phyloP scores from a whole-genome alignment of 352 stramenopile species.

The Phytophthora pisi region DNA sequence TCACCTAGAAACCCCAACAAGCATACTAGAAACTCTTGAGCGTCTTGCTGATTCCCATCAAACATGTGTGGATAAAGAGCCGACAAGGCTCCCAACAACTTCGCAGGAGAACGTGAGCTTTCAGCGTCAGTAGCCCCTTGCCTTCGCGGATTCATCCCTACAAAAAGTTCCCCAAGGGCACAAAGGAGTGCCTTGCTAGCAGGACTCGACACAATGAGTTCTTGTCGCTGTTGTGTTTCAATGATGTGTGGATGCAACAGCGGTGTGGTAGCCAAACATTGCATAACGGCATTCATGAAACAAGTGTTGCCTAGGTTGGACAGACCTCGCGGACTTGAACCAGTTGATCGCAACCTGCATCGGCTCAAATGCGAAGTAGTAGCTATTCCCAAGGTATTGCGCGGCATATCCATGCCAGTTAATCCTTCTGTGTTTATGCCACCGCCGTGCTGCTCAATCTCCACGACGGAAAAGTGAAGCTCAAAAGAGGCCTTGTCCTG shows the following conservation, averaged over 20 bases:
- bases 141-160: conserved; percentile 31
- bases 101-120: conserved; percentile 40
- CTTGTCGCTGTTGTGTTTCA: conserved; percentile 57
- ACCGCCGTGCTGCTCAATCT: conserved; percentile 1
- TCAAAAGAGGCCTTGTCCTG: conserved; percentile 15
- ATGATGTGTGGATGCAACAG: conserved; percentile 93
- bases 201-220: not conserved
- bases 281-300: conserved; percentile 85
- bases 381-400: not conserved
- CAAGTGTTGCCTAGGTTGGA: conserved; percentile 80
- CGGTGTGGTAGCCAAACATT: conserved; percentile 93
- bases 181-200: conserved; percentile 49
- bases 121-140: not conserved
- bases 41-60: conserved; percentile 95
- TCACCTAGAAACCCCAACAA: conserved; percentile 94
- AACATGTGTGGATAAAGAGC: conserved; percentile 88
- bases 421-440: not conserved
- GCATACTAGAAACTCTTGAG: conserved; percentile 94
- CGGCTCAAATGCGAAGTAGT: not conserved
- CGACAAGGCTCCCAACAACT: conserved; percentile 79
- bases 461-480: conserved; percentile 17
- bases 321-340: conserved; percentile 34
- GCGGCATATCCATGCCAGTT: not conserved
- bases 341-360: not conserved
- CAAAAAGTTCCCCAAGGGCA: conserved; percentile 86